These are phyloP conservation scores for Rhytidhysteron rufulum DNA, from an alignment of 2,329 filamentous ascomycete genomes.

Conservation along the genomic window DNA sequence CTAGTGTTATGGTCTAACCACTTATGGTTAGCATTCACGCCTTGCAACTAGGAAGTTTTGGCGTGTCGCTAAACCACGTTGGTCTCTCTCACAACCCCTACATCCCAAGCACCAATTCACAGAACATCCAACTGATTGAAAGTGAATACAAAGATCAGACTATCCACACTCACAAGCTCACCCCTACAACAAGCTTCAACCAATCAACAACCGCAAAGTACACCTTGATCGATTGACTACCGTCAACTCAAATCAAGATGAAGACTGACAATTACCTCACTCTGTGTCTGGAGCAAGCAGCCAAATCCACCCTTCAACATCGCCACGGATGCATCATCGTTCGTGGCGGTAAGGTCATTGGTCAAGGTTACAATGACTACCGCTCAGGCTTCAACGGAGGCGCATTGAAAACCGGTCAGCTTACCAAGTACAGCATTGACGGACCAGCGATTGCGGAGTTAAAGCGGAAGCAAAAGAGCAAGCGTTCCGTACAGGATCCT, in stretches of 20 bases:
- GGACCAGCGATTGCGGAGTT: constrained; percentile 36
- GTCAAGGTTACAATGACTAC: constrained; percentile 50
- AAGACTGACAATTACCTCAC: constrained; percentile 48
- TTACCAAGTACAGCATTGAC: constrained; percentile 26
- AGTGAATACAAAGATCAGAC: no score
- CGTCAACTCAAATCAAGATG: constrained; percentile 22
- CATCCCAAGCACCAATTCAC: no score
- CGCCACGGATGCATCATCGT: constrained; percentile 51
- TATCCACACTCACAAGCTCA: no score
- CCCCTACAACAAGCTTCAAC: no score
- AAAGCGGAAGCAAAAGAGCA: constrained; percentile 35
- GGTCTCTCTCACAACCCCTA: no score
- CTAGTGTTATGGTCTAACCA: no score
- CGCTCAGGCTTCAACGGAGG: constrained; percentile 49
- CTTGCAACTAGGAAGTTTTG: no score
- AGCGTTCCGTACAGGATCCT: constrained; percentile 10
- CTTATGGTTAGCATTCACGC: no score
- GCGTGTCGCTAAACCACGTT: no score
- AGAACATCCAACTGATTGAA: no score
- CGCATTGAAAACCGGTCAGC: constrained; percentile 45
- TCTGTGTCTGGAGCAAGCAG: constrained; percentile 51
- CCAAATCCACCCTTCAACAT: constrained; percentile 47
- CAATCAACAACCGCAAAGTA: no score
- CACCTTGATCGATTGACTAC: constrained; percentile 11
- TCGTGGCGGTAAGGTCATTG: constrained; percentile 52